Base-by-base conservation (phyloP, 1,284 basidiomycete species). In the Dichomitus squalens region DNA sequence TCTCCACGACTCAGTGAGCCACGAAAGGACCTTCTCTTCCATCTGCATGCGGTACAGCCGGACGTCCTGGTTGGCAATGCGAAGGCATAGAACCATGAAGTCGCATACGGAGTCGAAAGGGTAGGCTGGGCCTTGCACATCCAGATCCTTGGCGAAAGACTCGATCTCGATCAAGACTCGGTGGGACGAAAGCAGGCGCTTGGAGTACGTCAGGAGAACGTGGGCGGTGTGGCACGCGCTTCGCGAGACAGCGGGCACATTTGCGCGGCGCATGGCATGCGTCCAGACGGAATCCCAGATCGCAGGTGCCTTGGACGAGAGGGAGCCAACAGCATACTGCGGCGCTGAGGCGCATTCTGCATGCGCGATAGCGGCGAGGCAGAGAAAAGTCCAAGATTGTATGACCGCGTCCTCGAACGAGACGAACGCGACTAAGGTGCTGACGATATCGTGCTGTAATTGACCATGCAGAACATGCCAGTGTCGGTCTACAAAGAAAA, bases 21-120 rank as follows among this genome's bases (percentile, higher is more conserved):
- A 98, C 35, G 77, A 81, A 16, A 95, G 69, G 0, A 92, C 86
- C 68, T 93, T 92, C 66, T 94, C 92, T 68, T 93, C 90, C 14
- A 96, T 76, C 34, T 87, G 86, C 78, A 92, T 83, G 4, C 87
- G 82, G 70, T 93, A 93, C 7, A 96, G 74, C 18, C 88, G 82
- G 43, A 90, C 87, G 66, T 97, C 93, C 64, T 88, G 85, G 55
- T 83, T 86, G 0, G 92, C 86, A 16, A 90, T 74, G 21, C 76
- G 79, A 31, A 96, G 76, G 55, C 85, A 87, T 21, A 82, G 76
- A 14, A 82, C 74, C 43, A 98, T 77, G 69, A 98, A 91, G 48
- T 79, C 75, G 75, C 94, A 96, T 23, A 95, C 90, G 0, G 95
- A 86, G 66, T 98, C 96, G 65, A 83, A 89, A 0, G 93, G 91